Conservation (phyloP, 805 yeast genomes). For the Candida morakotiae region DNA sequence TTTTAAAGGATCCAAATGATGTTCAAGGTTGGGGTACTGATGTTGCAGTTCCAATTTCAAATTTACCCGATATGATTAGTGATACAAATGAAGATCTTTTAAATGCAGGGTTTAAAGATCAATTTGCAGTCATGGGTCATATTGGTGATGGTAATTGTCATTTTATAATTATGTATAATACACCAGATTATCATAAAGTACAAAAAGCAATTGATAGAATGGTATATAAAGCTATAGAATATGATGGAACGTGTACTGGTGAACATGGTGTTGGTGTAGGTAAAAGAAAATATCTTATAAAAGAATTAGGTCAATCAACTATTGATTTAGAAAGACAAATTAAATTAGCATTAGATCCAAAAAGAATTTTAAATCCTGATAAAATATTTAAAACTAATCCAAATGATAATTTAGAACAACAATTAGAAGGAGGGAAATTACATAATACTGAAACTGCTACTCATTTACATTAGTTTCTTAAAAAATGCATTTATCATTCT, state of each 20-base stretch:
- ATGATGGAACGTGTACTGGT: slow-evolving; percentile 39
- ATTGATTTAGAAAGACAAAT: slow-evolving; percentile 41
- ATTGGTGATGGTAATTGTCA: slow-evolving; percentile 93
- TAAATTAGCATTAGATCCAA: slow-evolving; percentile 38
- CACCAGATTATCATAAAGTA: slow-evolving; percentile 44
- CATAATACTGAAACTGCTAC: slow-evolving; percentile 8
- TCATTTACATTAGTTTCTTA: slow-evolving; percentile 3
- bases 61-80: slow-evolving; percentile 53
- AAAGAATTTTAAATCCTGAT: slow-evolving; percentile 42
- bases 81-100: slow-evolving; percentile 63
- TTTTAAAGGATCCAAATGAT: slow-evolving; percentile 44
- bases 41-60: slow-evolving; percentile 83
- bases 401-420: slow-evolving; percentile 29
- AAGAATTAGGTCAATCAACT: slow-evolving; percentile 33
- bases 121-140: slow-evolving; percentile 73
- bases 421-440: slow-evolving; percentile 26
- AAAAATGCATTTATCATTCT: too few species aligned
- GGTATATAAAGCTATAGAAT: slow-evolving; percentile 47
- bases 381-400: slow-evolving; percentile 39
- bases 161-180: slow-evolving; percentile 59
- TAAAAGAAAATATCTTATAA: slow-evolving; percentile 32
- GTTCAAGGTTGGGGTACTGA: slow-evolving; percentile 85
- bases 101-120: slow-evolving; percentile 43
- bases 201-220: slow-evolving; percentile 61
- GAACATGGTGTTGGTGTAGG: slow-evolving; percentile 47